Conservation (phyloP, 2,329 filamentous ascomycete species). For the Trichoderma simmonsii region DNA sequence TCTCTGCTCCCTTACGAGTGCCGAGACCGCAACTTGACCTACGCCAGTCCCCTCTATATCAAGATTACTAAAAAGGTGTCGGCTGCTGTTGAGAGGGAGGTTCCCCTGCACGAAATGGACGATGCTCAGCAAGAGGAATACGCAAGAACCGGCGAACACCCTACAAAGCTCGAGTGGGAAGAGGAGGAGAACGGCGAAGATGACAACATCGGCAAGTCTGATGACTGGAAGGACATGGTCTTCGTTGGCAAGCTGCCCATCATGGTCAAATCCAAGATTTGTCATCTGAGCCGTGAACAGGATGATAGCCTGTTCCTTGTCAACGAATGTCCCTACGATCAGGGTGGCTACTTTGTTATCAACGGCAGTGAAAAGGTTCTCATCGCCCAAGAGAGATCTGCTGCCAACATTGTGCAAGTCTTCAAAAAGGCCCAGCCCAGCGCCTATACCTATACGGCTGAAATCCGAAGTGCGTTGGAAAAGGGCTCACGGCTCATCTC, state of each 20-base stretch:
- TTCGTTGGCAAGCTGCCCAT: constrained; percentile 96
- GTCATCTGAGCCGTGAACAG: constrained; percentile 76
- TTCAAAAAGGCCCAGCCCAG: constrained; percentile 97
- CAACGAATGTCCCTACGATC: constrained; percentile 97
- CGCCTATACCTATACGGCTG: constrained; percentile 87
- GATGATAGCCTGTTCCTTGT: constrained; percentile 86
- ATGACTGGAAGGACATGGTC: constrained; percentile 65
- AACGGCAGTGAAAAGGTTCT: constrained; percentile 98
- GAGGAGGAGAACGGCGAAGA: constrained; percentile 53
- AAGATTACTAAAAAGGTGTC: constrained; percentile 83
- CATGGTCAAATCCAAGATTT: constrained; percentile 97
- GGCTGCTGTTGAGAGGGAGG: constrained; percentile 72
- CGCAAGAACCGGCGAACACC: constrained; percentile 53
- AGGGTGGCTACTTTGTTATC: constrained; percentile 98
- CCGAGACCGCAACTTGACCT: constrained; percentile 91
- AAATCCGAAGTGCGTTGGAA: constrained; percentile 94
- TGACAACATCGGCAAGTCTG: constrained; percentile 50
- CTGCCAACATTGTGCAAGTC: constrained; percentile 97
- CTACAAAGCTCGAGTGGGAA: constrained; percentile 59
- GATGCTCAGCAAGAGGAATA: constrained; percentile 58
- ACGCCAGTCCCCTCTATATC: constrained; percentile 86
- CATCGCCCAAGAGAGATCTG: constrained; percentile 95
- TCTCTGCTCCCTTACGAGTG: constrained; percentile 92
- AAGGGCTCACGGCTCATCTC: constrained; percentile 95
- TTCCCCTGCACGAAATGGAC: constrained; percentile 66